A percentile compares a stretch with the other conserved stretches of the same genome.
Evolutionary conservation across 2,329 filamentous ascomycete species (phyloP).

Genomic region (Aspergillus fumigatus): DNA sequence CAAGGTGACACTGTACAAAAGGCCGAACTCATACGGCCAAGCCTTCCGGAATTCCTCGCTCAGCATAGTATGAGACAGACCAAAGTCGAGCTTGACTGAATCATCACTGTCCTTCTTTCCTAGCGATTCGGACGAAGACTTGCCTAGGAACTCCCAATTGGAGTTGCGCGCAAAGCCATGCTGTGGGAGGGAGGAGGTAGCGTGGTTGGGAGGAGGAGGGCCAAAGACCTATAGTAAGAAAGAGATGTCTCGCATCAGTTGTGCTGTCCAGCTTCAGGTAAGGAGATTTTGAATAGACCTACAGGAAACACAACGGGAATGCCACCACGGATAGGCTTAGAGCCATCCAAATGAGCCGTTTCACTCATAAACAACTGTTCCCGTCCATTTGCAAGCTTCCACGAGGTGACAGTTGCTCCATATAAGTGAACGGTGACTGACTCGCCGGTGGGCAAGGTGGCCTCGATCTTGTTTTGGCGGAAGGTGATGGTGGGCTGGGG

Average conservation of each 20-base stretch:
- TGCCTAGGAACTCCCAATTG: conserved; percentile 75
- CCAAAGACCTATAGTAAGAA: conserved; percentile 65
- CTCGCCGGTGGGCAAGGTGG: conserved; percentile 79
- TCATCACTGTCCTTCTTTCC: conserved; percentile 48
- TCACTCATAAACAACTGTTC: conserved; percentile 88
- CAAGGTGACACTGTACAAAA: conserved; percentile 90
- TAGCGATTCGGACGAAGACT: conserved; percentile 37
- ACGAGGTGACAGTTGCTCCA: conserved; percentile 87
- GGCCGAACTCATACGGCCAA: conserved; percentile 83
- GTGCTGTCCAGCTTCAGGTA: conserved; percentile 8
- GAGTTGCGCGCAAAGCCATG: conserved; percentile 92
- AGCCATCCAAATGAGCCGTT: conserved; percentile 74
- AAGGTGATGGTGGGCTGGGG: conserved; percentile 76
- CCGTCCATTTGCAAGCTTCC: conserved; percentile 73
- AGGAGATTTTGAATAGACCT: conserved; percentile 31
- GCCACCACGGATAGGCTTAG: conserved; percentile 83
- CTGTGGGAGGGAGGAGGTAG: conserved; percentile 77
- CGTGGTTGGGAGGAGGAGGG: conserved; percentile 67
- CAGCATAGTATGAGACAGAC: conserved; percentile 70
- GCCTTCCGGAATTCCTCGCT: conserved; percentile 62
- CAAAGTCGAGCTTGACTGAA: conserved; percentile 92
- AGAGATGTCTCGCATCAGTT: background rate
- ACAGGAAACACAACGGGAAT: conserved; percentile 93
- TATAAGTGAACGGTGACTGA: conserved; percentile 81
- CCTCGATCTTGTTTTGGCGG: conserved; percentile 69